Base-by-base conservation (phyloP, 73 alveolate species). In the Paraurostyla sp. region DNA sequence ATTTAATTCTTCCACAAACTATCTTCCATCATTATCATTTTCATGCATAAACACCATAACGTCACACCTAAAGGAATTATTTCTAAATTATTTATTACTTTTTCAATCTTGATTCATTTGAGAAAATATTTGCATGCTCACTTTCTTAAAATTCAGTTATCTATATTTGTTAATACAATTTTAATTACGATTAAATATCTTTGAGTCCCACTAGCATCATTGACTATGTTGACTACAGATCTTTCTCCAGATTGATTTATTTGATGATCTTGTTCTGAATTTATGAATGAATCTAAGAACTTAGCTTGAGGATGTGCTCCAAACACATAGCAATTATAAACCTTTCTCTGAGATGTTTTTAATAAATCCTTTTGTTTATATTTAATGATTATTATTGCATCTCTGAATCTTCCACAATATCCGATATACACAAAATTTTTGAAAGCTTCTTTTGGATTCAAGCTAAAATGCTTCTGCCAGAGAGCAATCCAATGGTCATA, bases 401-500 rank as follows among this genome's bases (percentile, higher is more conserved):
- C 87, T 2, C 33, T 49, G 23, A 71, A 43, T 22, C 45, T 45
- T 18, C 38, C 87, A 4, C 41, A 32, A 57, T 48, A 87, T 3
- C 93, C 93, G 38, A 87, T 52, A 32, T 87, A 76, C 9, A 75
- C 75, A 15, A 87, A 76, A 25, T 43, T 35, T 57, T 76, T 78
- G 40, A 68, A 41, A 0, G 90, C 87, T 46, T 50, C 32, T 22
- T 60, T 78, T 20, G 45, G 80, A 41, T 52, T 56, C 20, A 25
- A 50, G 16, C 85, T 42, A 35, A 76, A 76, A 2, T 13, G 29
- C 30, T 87, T 87, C 42, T 87, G 65, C 93, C 93, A 87, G 11
- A 87, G 59, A 32, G 89, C 93, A 27, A 87, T 73, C 93, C 93
- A 87, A 11, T 43, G n/a, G 13, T 76, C 87, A 18, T 18, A 36